Base-by-base conservation (phyloP, 208 protist genomes). In the Angomonas desouzai region DNA sequence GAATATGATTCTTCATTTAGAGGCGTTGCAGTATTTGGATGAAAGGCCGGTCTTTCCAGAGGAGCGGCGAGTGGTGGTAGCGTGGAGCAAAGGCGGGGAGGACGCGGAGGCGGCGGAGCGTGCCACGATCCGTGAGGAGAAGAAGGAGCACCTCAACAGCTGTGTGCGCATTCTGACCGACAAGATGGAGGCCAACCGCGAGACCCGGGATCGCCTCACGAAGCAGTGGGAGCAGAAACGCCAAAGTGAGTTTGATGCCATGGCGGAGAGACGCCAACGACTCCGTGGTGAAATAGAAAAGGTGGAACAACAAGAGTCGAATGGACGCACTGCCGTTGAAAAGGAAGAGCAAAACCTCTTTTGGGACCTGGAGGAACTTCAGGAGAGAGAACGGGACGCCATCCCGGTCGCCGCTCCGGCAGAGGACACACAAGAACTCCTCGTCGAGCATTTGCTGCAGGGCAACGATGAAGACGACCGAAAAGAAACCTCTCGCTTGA, bases 31-130 rank as follows among this genome's bases (percentile, higher is more conserved):
- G 48, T 96, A 94, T 68, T 73, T 96, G 45, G 91, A 96, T 62
- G 91, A 96, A 55, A 79, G 91, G 1, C 91, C 91, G 9, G 81
- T 96, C 18, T 96, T 94, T 61, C 34, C 76, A 4, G 88, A 96
- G 62, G 88, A 96, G 73, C 79, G 91, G 2, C 81, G 85, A 10
- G 81, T 90, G 2, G 72, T 88, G 45, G 76, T 91, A 74, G 85
- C 87, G 65, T 96, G 90, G 87, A 78, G 85, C 10, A 62, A 55
- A 51, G 87, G 87, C 45, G 90, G 90, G 13, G 80, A 88, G 33
- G 75, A 75, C 0, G 84, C 74, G 1, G 87, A 96, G 74, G 28
- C 65, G 33, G 75, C 65, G 22, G 90, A 92, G 72, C 77, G 87
- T 1, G 79, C 76, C 6, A 64, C 72, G 11, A 93, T 96, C 49